Evolutionary conservation across 805 yeast genomes (phyloP).

Genomic region (Yarrowia divulgata): DNA sequence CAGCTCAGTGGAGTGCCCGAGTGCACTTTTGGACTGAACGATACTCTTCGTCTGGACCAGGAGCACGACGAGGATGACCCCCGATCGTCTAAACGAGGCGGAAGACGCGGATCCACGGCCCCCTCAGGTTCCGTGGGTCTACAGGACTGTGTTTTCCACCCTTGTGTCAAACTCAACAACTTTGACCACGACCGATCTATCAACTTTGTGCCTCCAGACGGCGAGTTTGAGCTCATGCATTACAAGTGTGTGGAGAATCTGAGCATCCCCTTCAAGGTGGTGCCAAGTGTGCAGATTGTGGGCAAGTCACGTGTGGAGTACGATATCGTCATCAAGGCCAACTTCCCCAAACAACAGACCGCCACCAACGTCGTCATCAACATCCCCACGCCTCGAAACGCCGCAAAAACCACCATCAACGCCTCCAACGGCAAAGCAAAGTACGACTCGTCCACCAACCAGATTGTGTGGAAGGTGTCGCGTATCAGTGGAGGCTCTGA

Average conservation of each 20-base stretch:
- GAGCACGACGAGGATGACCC: constrained; percentile 42
- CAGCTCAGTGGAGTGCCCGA: constrained; percentile 82
- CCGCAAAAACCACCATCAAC: constrained; percentile 57
- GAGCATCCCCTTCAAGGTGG: constrained; percentile 72
- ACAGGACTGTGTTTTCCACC: constrained; percentile 85
- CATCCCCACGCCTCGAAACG: constrained; percentile 73
- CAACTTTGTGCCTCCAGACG: constrained; percentile 86
- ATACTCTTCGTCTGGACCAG: constrained; percentile 52
- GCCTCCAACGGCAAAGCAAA: constrained; percentile 71
- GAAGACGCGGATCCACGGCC: constrained; percentile 47
- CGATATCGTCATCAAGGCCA: constrained; percentile 66
- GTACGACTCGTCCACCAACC: constrained; percentile 68
- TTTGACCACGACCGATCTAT: constrained; percentile 72
- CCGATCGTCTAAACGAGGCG: constrained; percentile 46
- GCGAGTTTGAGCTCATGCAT: constrained; percentile 81
- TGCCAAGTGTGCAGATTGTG: constrained; percentile 59
- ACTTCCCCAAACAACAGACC: constrained; percentile 59
- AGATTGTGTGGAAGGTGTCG: constrained; percentile 72
- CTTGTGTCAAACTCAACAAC: constrained; percentile 76
- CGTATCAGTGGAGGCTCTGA: constrained; percentile 74
- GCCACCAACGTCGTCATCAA: constrained; percentile 70
- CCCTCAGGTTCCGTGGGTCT: constrained; percentile 57
- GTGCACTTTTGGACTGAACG: constrained; percentile 81
- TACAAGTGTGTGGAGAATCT: constrained; percentile 68
- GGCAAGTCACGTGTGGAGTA: constrained; percentile 60